Conservation (phyloP, 805 yeast genomes). For the Wickerhamomyces mucosus region DNA sequence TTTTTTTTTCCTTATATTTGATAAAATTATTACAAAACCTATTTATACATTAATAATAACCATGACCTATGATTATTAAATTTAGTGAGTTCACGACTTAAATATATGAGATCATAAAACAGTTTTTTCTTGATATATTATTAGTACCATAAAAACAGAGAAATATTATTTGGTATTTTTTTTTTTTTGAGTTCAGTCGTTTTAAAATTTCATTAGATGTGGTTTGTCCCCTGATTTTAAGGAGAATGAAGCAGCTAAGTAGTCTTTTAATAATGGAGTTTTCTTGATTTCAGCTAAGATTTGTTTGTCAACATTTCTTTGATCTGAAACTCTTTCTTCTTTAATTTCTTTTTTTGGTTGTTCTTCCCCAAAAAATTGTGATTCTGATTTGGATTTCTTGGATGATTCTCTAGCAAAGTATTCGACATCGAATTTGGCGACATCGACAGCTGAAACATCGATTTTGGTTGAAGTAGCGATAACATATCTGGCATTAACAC, state of each 20-base stretch:
- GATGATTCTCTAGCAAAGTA: conserved; percentile 94
- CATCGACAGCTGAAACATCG: conserved; percentile 68
- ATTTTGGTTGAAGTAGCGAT: conserved; percentile 97
- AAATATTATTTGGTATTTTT: no score
- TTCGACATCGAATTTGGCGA: conserved; percentile 84
- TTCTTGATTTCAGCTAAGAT: conserved; percentile 89
- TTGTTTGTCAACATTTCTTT: conserved; percentile 90
- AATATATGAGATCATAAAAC: no score
- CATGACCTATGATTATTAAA: no score
- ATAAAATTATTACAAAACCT: no score
- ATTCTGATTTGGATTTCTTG: conserved; percentile 81
- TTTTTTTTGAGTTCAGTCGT: no score
- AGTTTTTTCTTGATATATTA: not conserved
- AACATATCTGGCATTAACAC: conserved; percentile 97
- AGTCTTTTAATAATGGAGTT: conserved; percentile 95
- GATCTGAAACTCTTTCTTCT: conserved; percentile 94
- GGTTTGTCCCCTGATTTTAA: conserved; percentile 98
- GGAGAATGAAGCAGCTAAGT: conserved; percentile 92
- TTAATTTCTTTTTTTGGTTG: conserved; percentile 75
- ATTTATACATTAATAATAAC: no score
- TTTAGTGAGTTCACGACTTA: no score
- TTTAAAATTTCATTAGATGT: conserved; percentile 95
- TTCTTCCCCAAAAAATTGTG: conserved; percentile 80
- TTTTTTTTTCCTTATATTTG: no score
- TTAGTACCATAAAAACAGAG: not conserved